Conservation (phyloP, 805 yeast genomes). For the Candida coleopterorum region DNA sequence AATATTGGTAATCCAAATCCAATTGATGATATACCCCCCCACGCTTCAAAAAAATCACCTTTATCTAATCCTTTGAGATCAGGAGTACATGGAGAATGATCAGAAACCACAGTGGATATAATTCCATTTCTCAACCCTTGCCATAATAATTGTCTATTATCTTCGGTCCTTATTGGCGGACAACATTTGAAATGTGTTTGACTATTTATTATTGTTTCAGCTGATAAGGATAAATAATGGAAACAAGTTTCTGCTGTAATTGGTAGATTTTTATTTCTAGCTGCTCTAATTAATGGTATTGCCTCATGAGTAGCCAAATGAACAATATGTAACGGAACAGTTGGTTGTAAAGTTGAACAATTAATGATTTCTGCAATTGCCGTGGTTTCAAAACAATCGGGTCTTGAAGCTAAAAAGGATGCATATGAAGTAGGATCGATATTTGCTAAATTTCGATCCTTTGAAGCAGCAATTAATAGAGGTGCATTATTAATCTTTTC, state of each 20-base stretch:
- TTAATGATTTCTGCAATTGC: constrained; percentile 72
- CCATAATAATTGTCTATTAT: constrained; percentile 74
- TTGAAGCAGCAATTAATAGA: constrained; percentile 37
- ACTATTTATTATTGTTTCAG: constrained; percentile 73
- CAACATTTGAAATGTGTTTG: constrained; percentile 89
- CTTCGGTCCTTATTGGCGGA: constrained; percentile 83
- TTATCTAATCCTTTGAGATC: constrained; percentile 73
- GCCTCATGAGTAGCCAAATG: constrained; percentile 87
- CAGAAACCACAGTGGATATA: constrained; percentile 85
- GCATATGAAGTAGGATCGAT: constrained; percentile 63
- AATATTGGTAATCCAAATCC: constrained; percentile 85
- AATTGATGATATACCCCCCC: constrained; percentile 96
- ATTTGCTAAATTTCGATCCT: constrained; percentile 35
- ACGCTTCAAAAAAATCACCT: constrained; percentile 87
- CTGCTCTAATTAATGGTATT: constrained; percentile 63
- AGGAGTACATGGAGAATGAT: constrained; percentile 95
- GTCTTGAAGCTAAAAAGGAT: constrained; percentile 78
- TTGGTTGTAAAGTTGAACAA: constrained; percentile 54
- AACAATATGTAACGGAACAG: constrained; percentile 77
- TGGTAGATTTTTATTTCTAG: constrained; percentile 55
- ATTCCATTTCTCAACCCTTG: constrained; percentile 60
- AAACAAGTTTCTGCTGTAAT: constrained; percentile 91
- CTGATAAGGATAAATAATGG: constrained; percentile 76
- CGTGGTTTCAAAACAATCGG: constrained; percentile 80
- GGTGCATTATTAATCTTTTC: constrained; percentile 5